Conservation (phyloP, 2,329 filamentous ascomycete genomes). For the Sphaerostilbella broomeana region DNA sequence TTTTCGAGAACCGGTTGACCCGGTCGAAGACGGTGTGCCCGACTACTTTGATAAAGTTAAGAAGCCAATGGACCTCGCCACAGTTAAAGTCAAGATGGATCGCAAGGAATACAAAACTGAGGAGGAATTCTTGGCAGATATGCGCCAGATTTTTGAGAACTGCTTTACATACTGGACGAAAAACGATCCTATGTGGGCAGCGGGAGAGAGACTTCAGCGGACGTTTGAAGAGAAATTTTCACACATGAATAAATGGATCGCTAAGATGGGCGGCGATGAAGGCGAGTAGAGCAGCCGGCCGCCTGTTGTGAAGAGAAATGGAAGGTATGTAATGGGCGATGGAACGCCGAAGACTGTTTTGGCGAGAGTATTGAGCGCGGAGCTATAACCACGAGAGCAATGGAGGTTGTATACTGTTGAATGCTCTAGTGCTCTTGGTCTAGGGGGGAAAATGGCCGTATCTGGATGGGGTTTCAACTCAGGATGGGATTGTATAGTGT, state of each 20-base stretch:
- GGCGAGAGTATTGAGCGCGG: no score
- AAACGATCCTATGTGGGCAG: conserved; percentile 46
- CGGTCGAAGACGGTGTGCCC: conserved; percentile 49
- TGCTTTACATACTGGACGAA: conserved; percentile 58
- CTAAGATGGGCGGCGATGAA: conserved; percentile 42
- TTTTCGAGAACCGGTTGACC: conserved; percentile 55
- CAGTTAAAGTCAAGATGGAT: conserved; percentile 56
- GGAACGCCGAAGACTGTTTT: no score
- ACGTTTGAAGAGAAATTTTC: conserved; percentile 53
- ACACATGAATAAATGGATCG: conserved; percentile 54
- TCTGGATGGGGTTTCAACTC: no score
- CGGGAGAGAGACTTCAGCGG: conserved; percentile 52
- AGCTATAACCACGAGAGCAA: not conserved
- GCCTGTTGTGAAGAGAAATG: not conserved
- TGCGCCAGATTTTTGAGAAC: conserved; percentile 57
- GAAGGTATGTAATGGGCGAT: not conserved
- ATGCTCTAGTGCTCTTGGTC: no score
- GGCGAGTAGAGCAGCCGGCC: conserved; percentile 16
- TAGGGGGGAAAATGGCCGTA: no score
- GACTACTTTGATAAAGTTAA: conserved; percentile 57
- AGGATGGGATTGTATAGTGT: no score
- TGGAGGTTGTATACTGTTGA: no score
- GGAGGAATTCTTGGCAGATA: conserved; percentile 49
- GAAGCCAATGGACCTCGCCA: conserved; percentile 55
- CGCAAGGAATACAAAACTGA: conserved; percentile 43